Percentiles rank a stretch among this genome's conserved stretches.
Evolutionary conservation across 805 yeast genomes (phyloP).

Genomic region (Brettanomyces bruxellensis): DNA sequence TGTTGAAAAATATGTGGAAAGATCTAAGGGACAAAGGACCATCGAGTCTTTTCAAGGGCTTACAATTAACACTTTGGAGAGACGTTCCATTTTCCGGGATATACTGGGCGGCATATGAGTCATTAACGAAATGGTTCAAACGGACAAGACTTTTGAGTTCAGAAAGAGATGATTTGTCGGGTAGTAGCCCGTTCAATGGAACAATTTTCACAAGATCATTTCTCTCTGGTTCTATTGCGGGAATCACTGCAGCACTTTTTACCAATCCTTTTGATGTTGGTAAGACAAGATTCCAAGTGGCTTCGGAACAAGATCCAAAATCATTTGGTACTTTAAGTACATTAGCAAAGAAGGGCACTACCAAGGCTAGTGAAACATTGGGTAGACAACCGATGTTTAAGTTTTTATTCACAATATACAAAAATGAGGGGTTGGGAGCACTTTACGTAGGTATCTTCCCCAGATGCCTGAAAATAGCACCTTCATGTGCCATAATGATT

Average conservation of each 20-base stretch:
- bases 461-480: constrained; percentile 84
- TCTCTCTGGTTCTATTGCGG: constrained; percentile 75
- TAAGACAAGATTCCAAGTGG: constrained; percentile 79
- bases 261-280: constrained; percentile 98
- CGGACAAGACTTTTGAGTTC: constrained; percentile 16
- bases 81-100: constrained; percentile 96
- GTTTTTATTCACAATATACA: constrained; percentile 53
- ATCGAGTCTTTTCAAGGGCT: constrained; percentile 67
- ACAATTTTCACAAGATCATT: constrained; percentile 54
- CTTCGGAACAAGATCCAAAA: constrained; percentile 25
- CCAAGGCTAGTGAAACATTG: background rate
- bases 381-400: constrained; percentile 49
- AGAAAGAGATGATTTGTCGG: constrained; percentile 6
- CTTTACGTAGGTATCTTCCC: constrained; percentile 85
- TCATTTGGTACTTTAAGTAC: constrained; percentile 5
- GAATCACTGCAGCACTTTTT: constrained; percentile 72
- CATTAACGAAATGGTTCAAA: constrained; percentile 24
- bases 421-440: constrained; percentile 70
- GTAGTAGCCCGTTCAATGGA: constrained; percentile 8
- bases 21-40: constrained; percentile 52
- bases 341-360: constrained; percentile 3
- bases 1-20: constrained; percentile 18
- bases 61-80: constrained; percentile 86
- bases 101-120: constrained; percentile 87
- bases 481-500: constrained; percentile 97